Percentiles rank a stretch among this genome's conserved stretches.
These are phyloP conservation scores for Dalechampia spathulata DNA, from an alignment of 441 rosid species.

Conservation along the genomic window DNA sequence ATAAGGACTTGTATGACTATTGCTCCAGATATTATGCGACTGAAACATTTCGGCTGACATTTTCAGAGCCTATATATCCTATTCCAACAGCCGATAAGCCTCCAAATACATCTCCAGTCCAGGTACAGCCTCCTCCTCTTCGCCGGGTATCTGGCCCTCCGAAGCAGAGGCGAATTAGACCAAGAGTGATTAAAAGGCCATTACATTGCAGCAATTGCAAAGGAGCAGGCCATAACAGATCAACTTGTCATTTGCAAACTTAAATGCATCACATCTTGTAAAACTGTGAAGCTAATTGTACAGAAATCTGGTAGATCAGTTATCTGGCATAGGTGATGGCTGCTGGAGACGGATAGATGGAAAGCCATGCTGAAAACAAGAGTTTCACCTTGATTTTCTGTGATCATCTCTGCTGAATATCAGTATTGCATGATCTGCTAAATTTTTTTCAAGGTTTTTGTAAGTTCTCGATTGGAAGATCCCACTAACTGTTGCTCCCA, in stretches of 20 bases:
- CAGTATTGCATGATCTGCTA: too few relatives aligned
- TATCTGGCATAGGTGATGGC: too few relatives aligned
- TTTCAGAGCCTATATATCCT: constrained; percentile 35
- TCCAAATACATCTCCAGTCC: constrained; percentile 5
- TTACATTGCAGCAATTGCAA: constrained; percentile 47
- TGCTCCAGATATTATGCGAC: constrained; percentile 32
- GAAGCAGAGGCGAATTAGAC: constrained; percentile 26
- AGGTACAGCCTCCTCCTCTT: constrained; percentile 31
- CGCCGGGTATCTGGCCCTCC: constrained; percentile 28
- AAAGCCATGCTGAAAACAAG: too few relatives aligned
- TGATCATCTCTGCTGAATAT: too few relatives aligned
- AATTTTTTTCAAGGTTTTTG: too few relatives aligned
- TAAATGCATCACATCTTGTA: too few relatives aligned
- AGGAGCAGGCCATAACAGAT: constrained; percentile 46
- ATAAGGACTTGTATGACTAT: constrained; percentile 29
- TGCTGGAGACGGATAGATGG: too few relatives aligned
- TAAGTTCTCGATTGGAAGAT: too few relatives aligned
- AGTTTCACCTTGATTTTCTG: too few relatives aligned
- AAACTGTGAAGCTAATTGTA: too few relatives aligned
- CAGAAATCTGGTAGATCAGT: too few relatives aligned
- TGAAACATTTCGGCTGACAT: constrained; percentile 31
- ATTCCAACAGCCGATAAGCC: constrained; percentile 24
- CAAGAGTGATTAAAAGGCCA: constrained; percentile 32
- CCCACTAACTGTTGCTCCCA: too few relatives aligned
- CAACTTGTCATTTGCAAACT: constrained; percentile 35